Evolutionary conservation across 768 basidiomycete species (phyloP).

Genomic region (Harrya chromipes): DNA sequence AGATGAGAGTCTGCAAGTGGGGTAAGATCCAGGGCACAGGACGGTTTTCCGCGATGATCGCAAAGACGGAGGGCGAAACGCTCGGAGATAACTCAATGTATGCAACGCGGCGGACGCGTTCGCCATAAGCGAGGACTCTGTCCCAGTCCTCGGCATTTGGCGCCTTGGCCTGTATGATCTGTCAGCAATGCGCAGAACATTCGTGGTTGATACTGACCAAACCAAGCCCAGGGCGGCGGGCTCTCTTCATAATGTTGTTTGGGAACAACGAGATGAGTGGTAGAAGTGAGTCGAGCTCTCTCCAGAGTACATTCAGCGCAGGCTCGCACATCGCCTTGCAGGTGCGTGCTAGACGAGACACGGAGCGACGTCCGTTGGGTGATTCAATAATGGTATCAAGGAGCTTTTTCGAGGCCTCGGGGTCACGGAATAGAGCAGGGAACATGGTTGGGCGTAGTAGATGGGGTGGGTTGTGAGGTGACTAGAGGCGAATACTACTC

Average conservation of each 20-base stretch:
- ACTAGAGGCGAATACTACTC: conserved; percentile 25
- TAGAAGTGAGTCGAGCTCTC: conserved; percentile 70
- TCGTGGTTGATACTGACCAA: conserved; percentile 48
- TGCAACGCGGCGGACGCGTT: conserved; percentile 63
- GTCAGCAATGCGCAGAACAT: conserved; percentile 5
- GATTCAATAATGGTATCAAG: conserved; percentile 52
- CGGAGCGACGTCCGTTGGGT: conserved; percentile 61
- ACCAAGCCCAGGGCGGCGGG: conserved; percentile 70
- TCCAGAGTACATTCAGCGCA: conserved; percentile 70
- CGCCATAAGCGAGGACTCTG: conserved; percentile 59
- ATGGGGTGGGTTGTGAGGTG: conserved; percentile 41
- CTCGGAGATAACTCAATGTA: conserved; percentile 68
- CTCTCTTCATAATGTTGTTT: conserved; percentile 60
- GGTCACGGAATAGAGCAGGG: conserved; percentile 58
- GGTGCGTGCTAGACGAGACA: conserved; percentile 71
- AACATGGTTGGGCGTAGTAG: conserved; percentile 51
- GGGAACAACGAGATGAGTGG: conserved; percentile 76
- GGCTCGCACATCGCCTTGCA: conserved; percentile 73
- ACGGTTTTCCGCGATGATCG: conserved; percentile 60
- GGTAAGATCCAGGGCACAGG: conserved; percentile 67
- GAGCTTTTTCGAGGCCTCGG: conserved; percentile 51
- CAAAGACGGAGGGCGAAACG: conserved; percentile 62
- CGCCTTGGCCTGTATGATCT: conserved; percentile 44
- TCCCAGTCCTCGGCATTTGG: conserved; percentile 73
- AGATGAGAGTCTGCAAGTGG: conserved; percentile 62